These are phyloP conservation scores for Phialophora chinensis DNA, from an alignment of 2,329 filamentous ascomycete species.

Conservation along the genomic window DNA sequence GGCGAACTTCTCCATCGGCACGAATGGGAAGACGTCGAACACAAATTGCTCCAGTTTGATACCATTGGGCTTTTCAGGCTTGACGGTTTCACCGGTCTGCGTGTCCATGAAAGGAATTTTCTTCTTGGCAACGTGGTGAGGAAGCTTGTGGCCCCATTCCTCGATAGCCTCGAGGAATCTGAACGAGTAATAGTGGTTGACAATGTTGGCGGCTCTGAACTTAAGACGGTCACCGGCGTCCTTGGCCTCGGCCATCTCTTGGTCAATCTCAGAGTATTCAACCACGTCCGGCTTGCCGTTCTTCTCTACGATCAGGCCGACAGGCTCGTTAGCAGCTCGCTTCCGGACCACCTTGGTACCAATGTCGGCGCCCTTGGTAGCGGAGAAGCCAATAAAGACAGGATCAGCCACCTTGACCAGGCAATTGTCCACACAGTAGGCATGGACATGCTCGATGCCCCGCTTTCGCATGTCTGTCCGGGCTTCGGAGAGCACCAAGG, in stretches of 20 bases:
- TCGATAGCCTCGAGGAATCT: conserved; percentile 90
- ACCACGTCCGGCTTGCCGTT: conserved; percentile 97
- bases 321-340: conserved; percentile 92
- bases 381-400: conserved; percentile 91
- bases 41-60: conserved; percentile 99
- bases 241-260: conserved; percentile 83
- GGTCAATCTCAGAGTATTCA: conserved; percentile 97
- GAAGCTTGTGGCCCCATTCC: conserved; percentile 80
- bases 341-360: conserved; percentile 99
- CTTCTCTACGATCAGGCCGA: conserved; percentile 91
- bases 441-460: conserved; percentile 92
- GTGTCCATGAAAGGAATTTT: conserved; percentile 91
- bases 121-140: conserved; percentile 96
- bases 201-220: conserved; percentile 98
- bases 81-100: conserved; percentile 77
- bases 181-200: conserved; percentile 99
- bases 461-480: conserved; percentile 87
- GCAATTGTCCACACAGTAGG: conserved; percentile 99
- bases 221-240: conserved; percentile 85
- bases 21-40: conserved; percentile 95
- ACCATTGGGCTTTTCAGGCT: conserved; percentile 93
- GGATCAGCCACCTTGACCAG: conserved; percentile 98
- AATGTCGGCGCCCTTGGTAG: conserved; percentile 86
- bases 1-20: conserved; percentile 85
- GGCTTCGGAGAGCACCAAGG: conserved; percentile 78